phyloP scores from a whole-genome alignment of 2,329 filamentous ascomycete species.

The Stagonosporopsis tanaceti region DNA sequence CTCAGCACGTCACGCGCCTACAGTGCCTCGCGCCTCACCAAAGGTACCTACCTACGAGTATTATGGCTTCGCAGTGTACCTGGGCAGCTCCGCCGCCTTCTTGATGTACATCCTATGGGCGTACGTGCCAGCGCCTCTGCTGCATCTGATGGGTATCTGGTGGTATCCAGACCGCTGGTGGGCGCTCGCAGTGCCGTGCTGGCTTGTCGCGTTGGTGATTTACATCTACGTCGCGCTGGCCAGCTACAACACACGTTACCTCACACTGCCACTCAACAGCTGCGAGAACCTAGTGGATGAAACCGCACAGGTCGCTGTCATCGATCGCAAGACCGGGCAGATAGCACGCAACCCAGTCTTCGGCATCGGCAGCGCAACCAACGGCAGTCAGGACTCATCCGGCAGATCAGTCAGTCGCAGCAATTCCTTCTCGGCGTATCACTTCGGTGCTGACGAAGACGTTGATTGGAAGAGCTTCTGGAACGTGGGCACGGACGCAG shows the following conservation, averaged over 20 bases:
- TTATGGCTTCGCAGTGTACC: slow-evolving; percentile 96
- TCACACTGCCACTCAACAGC: slow-evolving; percentile 80
- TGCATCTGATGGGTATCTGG: slow-evolving; percentile 91
- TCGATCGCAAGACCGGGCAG: slow-evolving; percentile 72
- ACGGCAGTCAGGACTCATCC: slow-evolving; percentile 51
- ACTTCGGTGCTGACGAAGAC: slow-evolving; percentile 51
- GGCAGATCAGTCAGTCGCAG: slow-evolving; percentile 49
- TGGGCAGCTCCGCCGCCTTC: slow-evolving; percentile 85
- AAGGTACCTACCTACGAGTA: slow-evolving; percentile 99
- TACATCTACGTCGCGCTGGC: slow-evolving; percentile 96
- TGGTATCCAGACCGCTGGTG: slow-evolving; percentile 99
- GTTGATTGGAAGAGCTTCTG: slow-evolving; percentile 83
- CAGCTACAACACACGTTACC: slow-evolving; percentile 85
- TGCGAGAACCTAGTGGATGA: slow-evolving; percentile 94
- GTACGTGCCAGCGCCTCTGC: slow-evolving; percentile 88
- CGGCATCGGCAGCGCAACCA: slow-evolving; percentile 29
- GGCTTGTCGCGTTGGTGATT: slow-evolving; percentile 84
- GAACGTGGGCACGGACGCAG: slow-evolving; percentile 93
- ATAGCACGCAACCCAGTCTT: slow-evolving; percentile 52
- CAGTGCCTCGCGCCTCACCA: slow-evolving; percentile 82
- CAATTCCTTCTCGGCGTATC: slow-evolving; percentile 42
- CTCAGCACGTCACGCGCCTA: slow-evolving; percentile 66
- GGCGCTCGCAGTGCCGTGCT: slow-evolving; percentile 90
- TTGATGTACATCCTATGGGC: slow-evolving; percentile 79
- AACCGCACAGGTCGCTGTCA: slow-evolving; percentile 81